phyloP scores from a whole-genome alignment of 208 protist genomes.

The Leishmania aethiopica region DNA sequence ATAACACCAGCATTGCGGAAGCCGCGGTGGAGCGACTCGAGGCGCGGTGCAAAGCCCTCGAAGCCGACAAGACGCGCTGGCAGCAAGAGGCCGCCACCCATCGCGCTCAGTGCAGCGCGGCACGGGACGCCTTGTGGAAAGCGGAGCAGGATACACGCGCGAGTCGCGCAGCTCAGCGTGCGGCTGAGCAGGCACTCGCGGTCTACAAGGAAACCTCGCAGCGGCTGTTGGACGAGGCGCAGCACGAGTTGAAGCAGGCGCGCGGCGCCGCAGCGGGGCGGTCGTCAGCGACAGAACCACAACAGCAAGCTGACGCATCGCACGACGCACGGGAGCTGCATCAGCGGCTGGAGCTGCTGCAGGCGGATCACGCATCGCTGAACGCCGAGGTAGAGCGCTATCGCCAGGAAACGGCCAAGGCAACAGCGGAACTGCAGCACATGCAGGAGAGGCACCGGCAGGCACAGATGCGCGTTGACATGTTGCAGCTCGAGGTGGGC shows the following conservation, averaged over 20 bases:
- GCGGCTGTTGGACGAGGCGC: constrained; percentile 28
- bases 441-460: constrained; percentile 25
- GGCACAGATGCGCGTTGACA: constrained; percentile 21
- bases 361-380: constrained; percentile 29
- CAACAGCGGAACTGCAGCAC: constrained; percentile 45
- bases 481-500: constrained; percentile 37
- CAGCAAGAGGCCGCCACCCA: constrained; percentile 31
- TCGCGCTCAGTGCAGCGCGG: constrained; percentile 23
- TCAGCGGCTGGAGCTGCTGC: constrained; percentile 18
- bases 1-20: background rate
- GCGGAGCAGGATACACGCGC: constrained; percentile 30
- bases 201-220: constrained; percentile 33
- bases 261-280: background rate
- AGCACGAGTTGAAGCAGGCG: constrained; percentile 21
- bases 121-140: constrained; percentile 32
- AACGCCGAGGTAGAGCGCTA: constrained; percentile 23
- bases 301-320: background rate
- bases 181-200: constrained; percentile 21
- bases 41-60: constrained; percentile 10
- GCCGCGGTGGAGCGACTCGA: constrained; percentile 8
- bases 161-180: constrained; percentile 20
- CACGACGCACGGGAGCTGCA: constrained; percentile 8
- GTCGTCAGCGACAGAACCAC: background rate
- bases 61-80: constrained; percentile 25
- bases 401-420: constrained; percentile 31